These are phyloP conservation scores for Cryphonectria radicalis DNA, from an alignment of 2,329 filamentous ascomycete species.

Conservation along the genomic window DNA sequence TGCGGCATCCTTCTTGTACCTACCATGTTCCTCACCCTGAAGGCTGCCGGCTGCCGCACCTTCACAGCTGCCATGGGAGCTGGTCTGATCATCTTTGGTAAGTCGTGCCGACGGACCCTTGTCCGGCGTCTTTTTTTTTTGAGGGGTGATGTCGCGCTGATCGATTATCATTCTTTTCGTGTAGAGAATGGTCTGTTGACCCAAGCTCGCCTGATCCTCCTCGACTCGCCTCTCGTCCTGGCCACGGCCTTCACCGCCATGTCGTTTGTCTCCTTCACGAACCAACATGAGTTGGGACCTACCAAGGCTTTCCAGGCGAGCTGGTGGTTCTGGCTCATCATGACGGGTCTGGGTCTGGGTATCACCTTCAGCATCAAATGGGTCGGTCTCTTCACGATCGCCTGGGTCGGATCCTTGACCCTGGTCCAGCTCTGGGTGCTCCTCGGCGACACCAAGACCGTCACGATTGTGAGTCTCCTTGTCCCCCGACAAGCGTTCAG, in stretches of 20 bases:
- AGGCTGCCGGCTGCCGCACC: constrained; percentile 86
- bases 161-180: constrained; percentile 30
- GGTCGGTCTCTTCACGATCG: constrained; percentile 98
- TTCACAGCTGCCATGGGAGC: constrained; percentile 83
- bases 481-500: constrained; percentile 35
- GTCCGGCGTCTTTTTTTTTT: constrained; percentile 9
- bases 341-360: constrained; percentile 85
- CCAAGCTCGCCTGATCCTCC: constrained; percentile 91
- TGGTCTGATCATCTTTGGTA: constrained; percentile 88
- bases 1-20: constrained; percentile 88
- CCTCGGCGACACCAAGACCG: constrained; percentile 84
- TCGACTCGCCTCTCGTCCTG: constrained; percentile 92
- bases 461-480: constrained; percentile 59
- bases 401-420: constrained; percentile 93
- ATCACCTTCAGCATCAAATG: constrained; percentile 96
- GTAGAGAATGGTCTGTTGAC: constrained; percentile 93
- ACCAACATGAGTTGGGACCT: constrained; percentile 94
- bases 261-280: constrained; percentile 90
- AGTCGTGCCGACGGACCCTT: constrained; percentile 39
- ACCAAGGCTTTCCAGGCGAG: constrained; percentile 82
- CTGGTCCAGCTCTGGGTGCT: constrained; percentile 93
- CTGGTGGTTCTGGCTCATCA: constrained; percentile 98
- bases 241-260: constrained; percentile 92
- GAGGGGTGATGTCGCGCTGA: constrained; percentile 34
- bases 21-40: constrained; percentile 92